Percentiles rank a stretch among this genome's conserved stretches.
Conservation (phyloP, 129 eudicot genomes). For the Lactuca saligna region DNA sequence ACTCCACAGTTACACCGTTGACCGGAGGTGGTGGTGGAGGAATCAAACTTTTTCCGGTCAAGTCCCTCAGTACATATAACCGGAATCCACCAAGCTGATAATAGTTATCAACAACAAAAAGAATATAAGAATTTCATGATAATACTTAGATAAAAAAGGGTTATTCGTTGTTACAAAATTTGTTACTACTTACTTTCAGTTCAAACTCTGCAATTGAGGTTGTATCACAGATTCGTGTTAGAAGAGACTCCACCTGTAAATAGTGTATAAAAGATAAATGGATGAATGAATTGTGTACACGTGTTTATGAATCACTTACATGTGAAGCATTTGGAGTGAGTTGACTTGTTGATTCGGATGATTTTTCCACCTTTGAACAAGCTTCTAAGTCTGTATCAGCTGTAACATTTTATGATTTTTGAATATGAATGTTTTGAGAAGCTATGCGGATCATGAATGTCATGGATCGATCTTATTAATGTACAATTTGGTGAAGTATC, state of each 20-base stretch:
- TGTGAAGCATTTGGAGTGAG: slow-evolving; percentile 61
- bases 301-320: slow-evolving; percentile 45
- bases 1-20: slow-evolving; percentile 36
- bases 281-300: neutral
- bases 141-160: neutral
- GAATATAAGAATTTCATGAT: neutral
- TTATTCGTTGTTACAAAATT: neutral
- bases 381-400: slow-evolving; percentile 46
- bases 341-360: slow-evolving; percentile 49
- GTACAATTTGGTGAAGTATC: slow-evolving; percentile 1
- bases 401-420: slow-evolving; percentile 18
- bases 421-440: neutral
- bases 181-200: slow-evolving; percentile 58
- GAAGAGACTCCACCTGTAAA: slow-evolving; percentile 74
- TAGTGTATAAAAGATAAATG: slow-evolving; percentile 11
- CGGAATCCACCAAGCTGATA: slow-evolving; percentile 79
- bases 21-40: slow-evolving; percentile 55
- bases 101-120: slow-evolving; percentile 2
- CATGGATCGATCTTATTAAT: neutral
- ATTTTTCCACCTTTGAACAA: slow-evolving; percentile 37
- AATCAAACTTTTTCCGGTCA: slow-evolving; percentile 41
- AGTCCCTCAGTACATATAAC: slow-evolving; percentile 60
- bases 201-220: slow-evolving; percentile 90
- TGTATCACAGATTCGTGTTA: slow-evolving; percentile 66
- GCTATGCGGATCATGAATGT: neutral